phyloP scores from a whole-genome alignment of 192 early-diverging fungal species.

The Coemansia sp. region DNA sequence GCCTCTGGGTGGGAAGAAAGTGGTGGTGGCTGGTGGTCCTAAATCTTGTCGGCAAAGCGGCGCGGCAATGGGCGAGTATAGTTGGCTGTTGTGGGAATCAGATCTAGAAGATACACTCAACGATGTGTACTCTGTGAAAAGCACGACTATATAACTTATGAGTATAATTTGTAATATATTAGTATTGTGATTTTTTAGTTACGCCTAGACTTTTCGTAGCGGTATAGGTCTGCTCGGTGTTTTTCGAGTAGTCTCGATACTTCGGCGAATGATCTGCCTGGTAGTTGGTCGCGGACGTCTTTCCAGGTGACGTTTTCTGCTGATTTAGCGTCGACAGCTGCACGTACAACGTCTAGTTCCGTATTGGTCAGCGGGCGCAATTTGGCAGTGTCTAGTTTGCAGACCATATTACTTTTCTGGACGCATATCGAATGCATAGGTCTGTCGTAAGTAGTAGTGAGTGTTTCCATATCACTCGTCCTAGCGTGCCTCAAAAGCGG shows the following conservation, averaged over 20 bases:
- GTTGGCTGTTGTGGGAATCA: conserved; percentile 53
- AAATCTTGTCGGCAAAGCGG: conserved; percentile 3
- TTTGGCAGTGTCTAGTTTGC: too few species aligned
- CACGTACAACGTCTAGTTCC: not conserved
- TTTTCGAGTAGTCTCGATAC: not conserved
- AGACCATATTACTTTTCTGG: not conserved
- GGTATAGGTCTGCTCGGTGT: not conserved
- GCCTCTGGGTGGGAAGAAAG: not conserved
- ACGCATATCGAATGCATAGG: not conserved
- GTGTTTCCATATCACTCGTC: not conserved
- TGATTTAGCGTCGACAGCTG: not conserved
- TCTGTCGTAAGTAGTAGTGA: not conserved
- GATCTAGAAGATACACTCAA: conserved; percentile 48
- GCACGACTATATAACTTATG: not conserved
- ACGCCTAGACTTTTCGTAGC: conserved; percentile 6
- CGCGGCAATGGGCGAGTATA: conserved; percentile 16
- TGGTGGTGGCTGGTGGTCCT: not conserved
- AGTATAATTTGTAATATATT: too few species aligned
- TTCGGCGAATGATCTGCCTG: conserved; percentile 6
- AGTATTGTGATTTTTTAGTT: too few species aligned
- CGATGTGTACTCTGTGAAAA: conserved; percentile 21
- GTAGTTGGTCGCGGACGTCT: conserved; percentile 20
- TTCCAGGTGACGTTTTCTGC: conserved; percentile 10
- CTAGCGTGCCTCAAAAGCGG: not conserved
- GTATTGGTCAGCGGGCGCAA: not conserved